Evolutionary conservation across 768 basidiomycete genomes (phyloP).

Genomic region (Lactarius akahatsu): DNA sequence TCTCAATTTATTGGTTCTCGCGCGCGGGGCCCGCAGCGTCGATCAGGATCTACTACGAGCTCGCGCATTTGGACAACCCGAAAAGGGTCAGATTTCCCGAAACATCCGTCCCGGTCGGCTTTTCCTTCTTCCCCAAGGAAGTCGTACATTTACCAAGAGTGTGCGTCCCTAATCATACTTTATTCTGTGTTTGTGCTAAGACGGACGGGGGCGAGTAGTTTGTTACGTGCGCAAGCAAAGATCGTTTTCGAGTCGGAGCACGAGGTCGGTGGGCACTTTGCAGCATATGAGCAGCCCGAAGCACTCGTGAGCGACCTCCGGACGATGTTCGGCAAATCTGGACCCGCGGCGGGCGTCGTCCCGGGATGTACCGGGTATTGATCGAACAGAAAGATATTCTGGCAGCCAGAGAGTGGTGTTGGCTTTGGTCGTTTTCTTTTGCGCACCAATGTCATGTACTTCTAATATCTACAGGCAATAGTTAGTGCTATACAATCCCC

Average conservation of each 20-base stretch:
- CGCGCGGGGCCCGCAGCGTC: constrained; percentile 58
- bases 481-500: too few relatives aligned
- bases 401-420: background rate
- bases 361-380: constrained; percentile 31
- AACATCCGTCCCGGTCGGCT: constrained; percentile 44
- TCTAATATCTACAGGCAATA: too few relatives aligned
- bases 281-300: constrained; percentile 51
- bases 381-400: background rate
- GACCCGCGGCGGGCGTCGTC: constrained; percentile 50
- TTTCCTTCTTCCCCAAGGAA: constrained; percentile 55
- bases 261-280: constrained; percentile 57
- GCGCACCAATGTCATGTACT: background rate
- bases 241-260: constrained; percentile 53
- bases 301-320: constrained; percentile 49
- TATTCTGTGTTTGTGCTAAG: background rate
- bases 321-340: constrained; percentile 56
- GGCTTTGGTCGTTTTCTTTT: background rate
- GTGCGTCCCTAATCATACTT: constrained; percentile 36
- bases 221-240: constrained; percentile 36
- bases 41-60: constrained; percentile 60
- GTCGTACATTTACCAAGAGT: constrained; percentile 35
- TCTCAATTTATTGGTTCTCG: constrained; percentile 60
- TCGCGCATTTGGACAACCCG: background rate
- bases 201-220: background rate
- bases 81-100: background rate